Evolutionary conservation across 306 rosid species (phyloP), one percentile per base, ranked within the genome.

Genomic region (Senna siamea): DNA sequence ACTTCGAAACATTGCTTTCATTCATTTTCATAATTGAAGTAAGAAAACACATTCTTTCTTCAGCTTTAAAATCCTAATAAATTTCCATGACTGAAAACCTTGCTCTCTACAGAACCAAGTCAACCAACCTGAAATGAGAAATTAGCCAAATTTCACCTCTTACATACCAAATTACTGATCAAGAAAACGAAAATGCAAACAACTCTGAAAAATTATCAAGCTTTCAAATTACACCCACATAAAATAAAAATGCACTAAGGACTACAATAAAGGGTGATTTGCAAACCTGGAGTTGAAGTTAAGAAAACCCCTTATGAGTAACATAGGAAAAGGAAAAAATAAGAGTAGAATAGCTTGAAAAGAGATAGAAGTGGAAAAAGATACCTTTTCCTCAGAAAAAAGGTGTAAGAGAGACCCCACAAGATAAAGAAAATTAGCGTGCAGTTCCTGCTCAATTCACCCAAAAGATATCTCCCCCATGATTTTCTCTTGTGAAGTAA

Each of bases 391-490:
- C 53, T 34, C 35, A 69, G 23, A 76, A 81, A 86, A 81, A 86
- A 76, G 69, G 75, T 58, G 80, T 76, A 67, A 46, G 78, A 44
- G 37, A 23, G 92, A 87, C 96, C 97, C 98, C 97, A 89, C 98
- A 61, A 81, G 79, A 66, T 84, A 85, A 65, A 83, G 79, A 52
- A 66, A 83, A 83, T 58, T 28, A 81, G 82, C 80, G 73, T 72
- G 89, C 85, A 75, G 63, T 15, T 61, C 50, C 62, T 85, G 81
- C 47, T 87, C 82, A 87, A 77, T 85, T 83, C 85, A 66, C 67
- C 62, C 76, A 19, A 28, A 75, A 79, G 66, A 15, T 32, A 55
- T 63, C 55, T 63, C 44, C 37, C 78, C 51, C 61, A 81, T 76
- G 74, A 85, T 83, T 80, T 74, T 83, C 70, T 35, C 81, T 81